These are phyloP conservation scores for Acanthamoeba culbertsoni DNA, from an alignment of 208 protist genomes.

Conservation along the genomic window DNA sequence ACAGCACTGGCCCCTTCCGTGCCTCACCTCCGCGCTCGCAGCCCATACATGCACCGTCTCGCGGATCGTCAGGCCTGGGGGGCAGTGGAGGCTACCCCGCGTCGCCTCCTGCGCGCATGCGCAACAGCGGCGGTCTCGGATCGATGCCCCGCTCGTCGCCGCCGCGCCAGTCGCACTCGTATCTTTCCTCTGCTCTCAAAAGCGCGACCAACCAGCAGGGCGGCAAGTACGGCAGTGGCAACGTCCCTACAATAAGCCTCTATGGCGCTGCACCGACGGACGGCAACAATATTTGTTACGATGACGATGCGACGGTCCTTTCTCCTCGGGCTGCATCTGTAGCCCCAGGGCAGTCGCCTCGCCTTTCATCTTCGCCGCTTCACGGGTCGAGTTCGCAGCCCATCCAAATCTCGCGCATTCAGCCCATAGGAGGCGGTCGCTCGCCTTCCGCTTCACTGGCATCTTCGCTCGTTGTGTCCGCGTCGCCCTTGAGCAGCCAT, in stretches of 20 bases:
- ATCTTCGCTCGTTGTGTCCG: background rate
- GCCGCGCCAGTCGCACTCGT: conserved; percentile 4
- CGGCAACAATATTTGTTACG: conserved; percentile 60
- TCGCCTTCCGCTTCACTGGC: background rate
- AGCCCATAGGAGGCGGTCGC: background rate
- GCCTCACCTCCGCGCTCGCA: background rate
- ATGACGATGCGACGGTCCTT: background rate
- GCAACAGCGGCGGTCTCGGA: conserved; percentile 27
- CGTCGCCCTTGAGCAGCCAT: background rate
- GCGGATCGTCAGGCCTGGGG: background rate
- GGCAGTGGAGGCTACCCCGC: conserved; percentile 35
- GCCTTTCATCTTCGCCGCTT: conserved; percentile 28
- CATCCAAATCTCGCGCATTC: background rate
- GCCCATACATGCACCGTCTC: background rate
- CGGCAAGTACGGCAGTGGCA: background rate
- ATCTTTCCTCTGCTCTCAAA: background rate
- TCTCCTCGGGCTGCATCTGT: background rate
- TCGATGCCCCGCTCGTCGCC: conserved; percentile 39
- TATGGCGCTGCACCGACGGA: background rate
- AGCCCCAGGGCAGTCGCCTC: background rate
- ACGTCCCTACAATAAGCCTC: background rate
- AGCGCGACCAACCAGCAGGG: background rate
- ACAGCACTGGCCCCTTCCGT: background rate
- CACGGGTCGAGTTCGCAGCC: background rate
- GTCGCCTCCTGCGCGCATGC: background rate